Evolutionary conservation across 2,329 filamentous ascomycete species (phyloP), one percentile per base, ranked within the genome.

Genomic region (Aspergillus novoparasiticus): DNA sequence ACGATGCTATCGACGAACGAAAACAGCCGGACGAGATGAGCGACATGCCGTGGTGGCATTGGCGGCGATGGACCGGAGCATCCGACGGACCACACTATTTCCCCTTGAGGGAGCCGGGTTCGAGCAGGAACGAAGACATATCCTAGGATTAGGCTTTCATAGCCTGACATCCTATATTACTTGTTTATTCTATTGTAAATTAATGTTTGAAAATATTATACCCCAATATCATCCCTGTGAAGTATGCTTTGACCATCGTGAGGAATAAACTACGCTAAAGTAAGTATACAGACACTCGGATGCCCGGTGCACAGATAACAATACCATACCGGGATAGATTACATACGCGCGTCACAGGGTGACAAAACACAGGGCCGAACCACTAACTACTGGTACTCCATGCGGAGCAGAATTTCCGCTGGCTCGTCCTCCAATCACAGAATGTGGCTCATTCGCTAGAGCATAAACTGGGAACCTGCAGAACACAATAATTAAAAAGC

Each of bases 41-140:
- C 16, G 58, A 64, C 19, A 58, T 67, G 19, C 64, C 69, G 21
- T 76, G 75, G 75, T 77, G 75, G 75, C 66, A 73, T 61, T 75
- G 68, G 72, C 70, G 66, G 16, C 67, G 72, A 61, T 76, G 73
- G 74, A 65, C 57, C 11, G 58, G 57, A 39, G 55, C 51, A 6
- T 55, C 58, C 16, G 45, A 60, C 30, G 67, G 70, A 23, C 30
- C 64, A 34, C 66, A 65, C 16, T 75, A 76, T 54, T 69, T 72
- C 55, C 70, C 74, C 10, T 67, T 76, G 58, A 50, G 64, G 14
- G 73, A 75, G 62, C 67, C 65, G 45, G 57, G 34, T 50, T 21
- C 48, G 19, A 45, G 32, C 11, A 46, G n/a, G 32, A 14, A 55
- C 53, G 61, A 32, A 21, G 48, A 60, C 19, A 1, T 4, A 34